A percentile compares a stretch with the other conserved stretches of the same genome.
phyloP scores from a whole-genome alignment of 352 stramenopile genomes.

The Aphanomyces astaci region DNA sequence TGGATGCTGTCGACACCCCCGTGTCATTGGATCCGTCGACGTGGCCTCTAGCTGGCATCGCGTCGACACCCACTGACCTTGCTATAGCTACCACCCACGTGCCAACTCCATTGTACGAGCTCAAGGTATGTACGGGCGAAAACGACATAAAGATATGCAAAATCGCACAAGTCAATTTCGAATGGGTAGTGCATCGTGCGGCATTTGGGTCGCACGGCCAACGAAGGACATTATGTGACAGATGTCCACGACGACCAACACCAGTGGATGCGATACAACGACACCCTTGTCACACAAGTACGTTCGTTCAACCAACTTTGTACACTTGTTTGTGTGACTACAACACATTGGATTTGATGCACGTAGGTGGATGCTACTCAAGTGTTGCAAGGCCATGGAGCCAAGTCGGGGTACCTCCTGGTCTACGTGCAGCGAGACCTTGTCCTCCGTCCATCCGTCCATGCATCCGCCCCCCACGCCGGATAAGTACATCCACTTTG shows the following conservation, averaged over 20 bases:
- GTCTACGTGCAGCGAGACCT: constrained; percentile 42
- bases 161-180: constrained; percentile 3
- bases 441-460: not conserved
- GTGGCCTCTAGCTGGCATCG: not conserved
- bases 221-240: constrained; percentile 79
- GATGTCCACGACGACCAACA: constrained; percentile 50
- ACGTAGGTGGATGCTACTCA: not conserved
- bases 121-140: too few species aligned
- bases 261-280: constrained; percentile 69
- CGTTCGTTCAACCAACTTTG: not conserved
- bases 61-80: too few species aligned
- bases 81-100: too few species aligned
- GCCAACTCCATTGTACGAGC: too few species aligned
- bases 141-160: too few species aligned
- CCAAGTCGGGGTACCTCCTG: constrained; percentile 81
- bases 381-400: constrained; percentile 1
- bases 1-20: constrained; percentile 64
- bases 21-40: constrained; percentile 31
- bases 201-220: constrained; percentile 65
- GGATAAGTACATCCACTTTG: not conserved
- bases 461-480: not conserved
- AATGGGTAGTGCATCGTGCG: constrained; percentile 68
- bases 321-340: not conserved
- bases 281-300: constrained; percentile 74
- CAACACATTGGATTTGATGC: too few species aligned